Percentiles rank a stretch among this genome's conserved stretches.
Evolutionary conservation across 257 asterid species (phyloP).

Genomic region (Dorcoceras hygrometricum): DNA sequence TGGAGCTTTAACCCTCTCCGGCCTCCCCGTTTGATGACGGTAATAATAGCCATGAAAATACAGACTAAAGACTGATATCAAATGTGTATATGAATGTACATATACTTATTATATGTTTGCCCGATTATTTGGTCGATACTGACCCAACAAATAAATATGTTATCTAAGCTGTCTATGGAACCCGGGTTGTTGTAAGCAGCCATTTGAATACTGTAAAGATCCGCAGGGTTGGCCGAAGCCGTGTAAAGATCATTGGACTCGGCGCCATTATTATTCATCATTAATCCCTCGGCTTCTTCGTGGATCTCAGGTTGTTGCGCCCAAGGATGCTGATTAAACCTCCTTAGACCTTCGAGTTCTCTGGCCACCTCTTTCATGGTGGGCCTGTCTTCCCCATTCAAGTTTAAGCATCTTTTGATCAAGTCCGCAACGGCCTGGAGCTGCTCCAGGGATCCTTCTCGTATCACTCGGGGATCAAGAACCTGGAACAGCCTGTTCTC

Average conservation of each 20-base stretch:
- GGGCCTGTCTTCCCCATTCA: slow-evolving; percentile 61
- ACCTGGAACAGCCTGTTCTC: slow-evolving; percentile 49
- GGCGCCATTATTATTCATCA: background rate
- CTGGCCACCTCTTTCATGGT: slow-evolving; percentile 74
- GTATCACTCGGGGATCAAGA: slow-evolving; percentile 51
- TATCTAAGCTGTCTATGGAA: too few relatives aligned
- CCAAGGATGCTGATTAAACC: slow-evolving; percentile 51
- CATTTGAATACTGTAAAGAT: background rate
- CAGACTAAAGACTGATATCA: too few relatives aligned
- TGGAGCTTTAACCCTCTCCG: too few relatives aligned
- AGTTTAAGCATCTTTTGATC: slow-evolving; percentile 43
- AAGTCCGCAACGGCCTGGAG: slow-evolving; percentile 46
- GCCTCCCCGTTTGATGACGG: too few relatives aligned
- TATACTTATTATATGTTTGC: too few relatives aligned
- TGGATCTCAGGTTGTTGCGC: slow-evolving; percentile 17
- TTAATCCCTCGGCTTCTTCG: slow-evolving; percentile 28
- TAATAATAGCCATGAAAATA: too few relatives aligned
- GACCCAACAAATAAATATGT: too few relatives aligned
- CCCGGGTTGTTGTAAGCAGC: background rate
- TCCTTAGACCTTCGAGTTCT: slow-evolving; percentile 67
- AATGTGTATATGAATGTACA: too few relatives aligned
- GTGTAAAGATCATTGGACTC: background rate
- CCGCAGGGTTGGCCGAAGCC: background rate
- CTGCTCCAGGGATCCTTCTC: slow-evolving; percentile 66
- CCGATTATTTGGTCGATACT: too few relatives aligned